Percentiles rank a stretch among this genome's conserved stretches.
Evolutionary conservation across 768 basidiomycete species (phyloP).

Genomic region (Hericium erinaceus): DNA sequence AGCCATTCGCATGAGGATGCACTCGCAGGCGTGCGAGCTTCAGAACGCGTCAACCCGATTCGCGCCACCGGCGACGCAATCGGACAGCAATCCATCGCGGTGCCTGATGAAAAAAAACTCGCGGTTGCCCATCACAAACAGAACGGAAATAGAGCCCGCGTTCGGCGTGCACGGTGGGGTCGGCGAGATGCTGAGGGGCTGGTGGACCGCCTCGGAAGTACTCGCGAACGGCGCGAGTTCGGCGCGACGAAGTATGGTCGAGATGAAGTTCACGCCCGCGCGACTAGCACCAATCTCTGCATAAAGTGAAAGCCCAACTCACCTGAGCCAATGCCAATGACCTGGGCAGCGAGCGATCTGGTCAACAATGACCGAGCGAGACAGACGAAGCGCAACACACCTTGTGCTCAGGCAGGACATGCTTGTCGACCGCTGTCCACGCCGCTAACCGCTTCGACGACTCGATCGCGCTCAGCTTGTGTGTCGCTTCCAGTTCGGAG

Average conservation of each 20-base stretch:
- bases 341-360: constrained; percentile 40
- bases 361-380: neutral
- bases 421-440: constrained; percentile 86
- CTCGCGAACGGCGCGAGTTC: no score
- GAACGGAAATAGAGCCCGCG: no score
- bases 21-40: no score
- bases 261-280: neutral
- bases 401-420: constrained; percentile 76
- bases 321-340: constrained; percentile 87
- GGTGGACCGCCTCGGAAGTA: no score
- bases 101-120: neutral
- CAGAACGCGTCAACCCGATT: neutral
- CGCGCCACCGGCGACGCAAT: no score
- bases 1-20: no score
- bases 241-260: no score
- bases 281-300: no score
- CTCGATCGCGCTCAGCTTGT: constrained; percentile 47
- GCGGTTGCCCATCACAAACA: no score
- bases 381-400: constrained; percentile 13
- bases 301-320: neutral
- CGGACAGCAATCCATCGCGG: no score
- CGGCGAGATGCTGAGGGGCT: no score
- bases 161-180: no score
- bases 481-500: neutral
- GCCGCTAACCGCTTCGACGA: constrained; percentile 86